Evolutionary conservation across 2,329 filamentous ascomycete genomes (phyloP).

Genomic region (Myriangium duriaei): DNA sequence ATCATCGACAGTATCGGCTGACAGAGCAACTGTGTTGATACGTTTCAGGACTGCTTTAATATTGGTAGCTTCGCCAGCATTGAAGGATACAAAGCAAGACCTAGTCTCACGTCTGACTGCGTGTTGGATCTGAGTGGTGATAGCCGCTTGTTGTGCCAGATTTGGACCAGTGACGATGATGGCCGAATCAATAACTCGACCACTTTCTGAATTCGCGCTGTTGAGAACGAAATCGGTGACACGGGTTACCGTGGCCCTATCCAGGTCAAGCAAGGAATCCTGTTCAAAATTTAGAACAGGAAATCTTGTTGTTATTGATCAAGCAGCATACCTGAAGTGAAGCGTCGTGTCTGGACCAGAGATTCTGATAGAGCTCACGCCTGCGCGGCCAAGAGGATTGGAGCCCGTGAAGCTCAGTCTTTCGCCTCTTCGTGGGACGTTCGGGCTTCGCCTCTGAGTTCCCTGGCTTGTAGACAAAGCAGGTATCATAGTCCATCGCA

Average conservation of each 20-base stretch:
- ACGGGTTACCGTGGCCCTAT: constrained; percentile 27
- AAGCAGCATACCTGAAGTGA: constrained; percentile 44
- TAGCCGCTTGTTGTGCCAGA: constrained; percentile 60
- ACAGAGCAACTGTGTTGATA: constrained; percentile 55
- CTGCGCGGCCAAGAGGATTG: constrained; percentile 36
- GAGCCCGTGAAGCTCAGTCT: constrained; percentile 21
- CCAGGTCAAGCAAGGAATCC: constrained; percentile 27
- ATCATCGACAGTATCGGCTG: constrained; percentile 26
- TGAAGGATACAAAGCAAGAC: constrained; percentile 52
- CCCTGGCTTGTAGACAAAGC: constrained; percentile 31
- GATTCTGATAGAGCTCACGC: constrained; percentile 45
- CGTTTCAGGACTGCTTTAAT: constrained; percentile 61
- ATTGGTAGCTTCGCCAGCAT: constrained; percentile 59
- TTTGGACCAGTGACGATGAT: constrained; percentile 70
- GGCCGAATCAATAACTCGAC: constrained; percentile 49
- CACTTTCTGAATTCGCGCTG: not conserved
- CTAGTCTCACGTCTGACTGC: constrained; percentile 27
- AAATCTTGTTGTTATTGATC: constrained; percentile 11
- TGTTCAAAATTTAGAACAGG: constrained; percentile 13
- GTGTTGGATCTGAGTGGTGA: constrained; percentile 42
- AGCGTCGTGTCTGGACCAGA: constrained; percentile 53
- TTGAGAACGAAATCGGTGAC: constrained; percentile 24
- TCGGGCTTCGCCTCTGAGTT: constrained; percentile 14
- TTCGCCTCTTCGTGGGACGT: constrained; percentile 29
- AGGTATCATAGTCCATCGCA: constrained; percentile 38